Evolutionary conservation across 164 flowering plant species (phyloP).

Genomic region (Magnolia changhungtana): DNA sequence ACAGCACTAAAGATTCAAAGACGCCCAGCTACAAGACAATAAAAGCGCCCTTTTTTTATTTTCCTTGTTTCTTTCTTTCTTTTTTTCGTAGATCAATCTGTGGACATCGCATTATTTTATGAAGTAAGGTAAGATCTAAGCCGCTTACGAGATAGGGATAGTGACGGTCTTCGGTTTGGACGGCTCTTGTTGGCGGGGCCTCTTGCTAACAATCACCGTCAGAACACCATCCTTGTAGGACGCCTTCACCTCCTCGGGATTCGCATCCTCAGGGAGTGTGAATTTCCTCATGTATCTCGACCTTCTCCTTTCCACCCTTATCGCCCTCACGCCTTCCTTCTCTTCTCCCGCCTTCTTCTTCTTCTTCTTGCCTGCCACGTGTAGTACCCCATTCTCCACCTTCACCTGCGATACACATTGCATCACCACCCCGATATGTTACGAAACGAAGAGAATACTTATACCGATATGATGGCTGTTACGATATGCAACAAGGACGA

Average conservation of each 20-base stretch:
- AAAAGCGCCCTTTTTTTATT: too few species aligned
- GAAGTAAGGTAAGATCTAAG: neutral
- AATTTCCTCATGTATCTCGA: slow-evolving; percentile 25
- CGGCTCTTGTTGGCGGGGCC: slow-evolving; percentile 4
- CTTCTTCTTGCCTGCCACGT: slow-evolving; percentile 20
- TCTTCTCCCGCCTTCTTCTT: slow-evolving; percentile 11
- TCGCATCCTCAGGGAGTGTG: slow-evolving; percentile 20
- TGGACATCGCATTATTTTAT: too few species aligned
- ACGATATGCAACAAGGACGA: neutral
- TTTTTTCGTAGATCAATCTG: too few species aligned
- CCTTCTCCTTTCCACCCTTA: slow-evolving; percentile 25
- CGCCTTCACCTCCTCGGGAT: slow-evolving; percentile 22
- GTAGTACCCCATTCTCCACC: slow-evolving; percentile 27
- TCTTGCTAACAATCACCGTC: slow-evolving; percentile 21
- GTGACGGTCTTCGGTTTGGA: slow-evolving; percentile 12
- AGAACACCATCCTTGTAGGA: slow-evolving; percentile 24
- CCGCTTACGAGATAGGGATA: slow-evolving; percentile 16
- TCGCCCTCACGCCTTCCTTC: slow-evolving; percentile 11
- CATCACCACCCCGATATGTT: neutral
- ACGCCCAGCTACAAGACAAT: too few species aligned
- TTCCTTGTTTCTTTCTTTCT: too few species aligned
- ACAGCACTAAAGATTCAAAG: too few species aligned
- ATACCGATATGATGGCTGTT: neutral
- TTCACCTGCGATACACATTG: slow-evolving; percentile 14
- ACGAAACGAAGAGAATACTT: neutral